Conservation (phyloP, 169 alveolate genomes). For the Fabrea salina region DNA sequence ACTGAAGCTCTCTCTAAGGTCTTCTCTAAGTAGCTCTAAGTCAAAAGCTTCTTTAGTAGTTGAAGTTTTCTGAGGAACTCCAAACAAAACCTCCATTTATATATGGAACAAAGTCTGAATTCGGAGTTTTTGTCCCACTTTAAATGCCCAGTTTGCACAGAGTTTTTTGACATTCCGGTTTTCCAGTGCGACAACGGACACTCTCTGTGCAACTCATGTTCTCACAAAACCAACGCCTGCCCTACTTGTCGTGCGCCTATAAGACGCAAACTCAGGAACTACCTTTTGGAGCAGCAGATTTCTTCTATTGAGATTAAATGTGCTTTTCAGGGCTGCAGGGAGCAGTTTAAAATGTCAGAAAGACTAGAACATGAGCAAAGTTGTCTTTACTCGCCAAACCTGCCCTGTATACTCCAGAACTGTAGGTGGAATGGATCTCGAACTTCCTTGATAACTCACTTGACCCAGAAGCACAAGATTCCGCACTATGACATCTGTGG, state of each 20-base stretch:
- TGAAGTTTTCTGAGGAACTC: too few species aligned
- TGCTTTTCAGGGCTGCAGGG: conserved; percentile 11
- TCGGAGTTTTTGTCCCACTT: background rate
- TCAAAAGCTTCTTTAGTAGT: too few species aligned
- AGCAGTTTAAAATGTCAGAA: background rate
- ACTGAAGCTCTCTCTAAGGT: too few species aligned
- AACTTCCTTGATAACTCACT: background rate
- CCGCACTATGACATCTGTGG: conserved; percentile 28
- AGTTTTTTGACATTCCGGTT: conserved; percentile 9
- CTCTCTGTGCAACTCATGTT: conserved; percentile 24
- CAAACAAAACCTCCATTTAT: too few species aligned
- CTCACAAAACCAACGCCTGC: background rate
- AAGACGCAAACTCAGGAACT: background rate
- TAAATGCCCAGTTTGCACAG: conserved; percentile 9
- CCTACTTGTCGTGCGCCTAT: conserved; percentile 6
- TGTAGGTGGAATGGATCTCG: background rate
- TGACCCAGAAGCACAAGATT: conserved; percentile 2
- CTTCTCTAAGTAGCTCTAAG: too few species aligned
- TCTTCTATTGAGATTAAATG: background rate
- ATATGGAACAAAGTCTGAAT: background rate
- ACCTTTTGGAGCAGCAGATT: conserved; percentile 13
- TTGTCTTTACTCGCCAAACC: background rate
- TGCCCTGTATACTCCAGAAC: background rate
- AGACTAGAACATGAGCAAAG: background rate
- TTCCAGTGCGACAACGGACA: conserved; percentile 33